Percentiles rank a stretch among this genome's conserved stretches.
These are phyloP conservation scores for Rhodotorula sp. DNA, from an alignment of 1,284 basidiomycete species.

Conservation along the genomic window DNA sequence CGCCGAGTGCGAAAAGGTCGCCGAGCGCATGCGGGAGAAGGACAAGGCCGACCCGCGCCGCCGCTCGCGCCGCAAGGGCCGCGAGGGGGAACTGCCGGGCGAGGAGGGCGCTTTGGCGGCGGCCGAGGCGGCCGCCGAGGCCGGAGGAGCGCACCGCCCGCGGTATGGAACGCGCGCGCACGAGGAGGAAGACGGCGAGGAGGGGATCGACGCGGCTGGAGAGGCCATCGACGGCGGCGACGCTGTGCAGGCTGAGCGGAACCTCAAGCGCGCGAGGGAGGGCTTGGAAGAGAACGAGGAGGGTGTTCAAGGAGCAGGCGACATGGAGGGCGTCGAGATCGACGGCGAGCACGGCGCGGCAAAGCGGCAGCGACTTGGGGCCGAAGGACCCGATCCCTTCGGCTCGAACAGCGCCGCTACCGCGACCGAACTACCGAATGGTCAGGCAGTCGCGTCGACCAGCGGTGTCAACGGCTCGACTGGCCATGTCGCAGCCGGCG, in stretches of 20 bases:
- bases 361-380: slow-evolving; percentile 13
- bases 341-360: slow-evolving; percentile 30
- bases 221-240: slow-evolving; percentile 64
- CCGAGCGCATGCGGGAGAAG: slow-evolving; percentile 68
- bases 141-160: slow-evolving; percentile 22
- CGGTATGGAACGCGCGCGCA: neutral
- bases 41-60: slow-evolving; percentile 57
- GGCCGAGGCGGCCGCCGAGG: slow-evolving; percentile 33
- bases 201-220: slow-evolving; percentile 54
- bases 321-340: slow-evolving; percentile 16
- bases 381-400: slow-evolving; percentile 1
- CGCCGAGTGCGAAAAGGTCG: slow-evolving; percentile 84
- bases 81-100: slow-evolving; percentile 47
- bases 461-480: neutral
- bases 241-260: slow-evolving; percentile 41
- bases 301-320: slow-evolving; percentile 43
- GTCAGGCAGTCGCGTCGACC: slow-evolving; percentile 18
- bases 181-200: slow-evolving; percentile 43
- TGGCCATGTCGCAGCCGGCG: neutral
- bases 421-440: slow-evolving; percentile 4
- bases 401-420: neutral
- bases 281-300: neutral
- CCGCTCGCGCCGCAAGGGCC: slow-evolving; percentile 47
- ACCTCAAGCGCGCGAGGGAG: slow-evolving; percentile 47
- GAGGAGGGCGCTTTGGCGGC: slow-evolving; percentile 39